These are phyloP conservation scores for Solanum clarkiae DNA, from an alignment of 257 asterid species.

Conservation along the genomic window DNA sequence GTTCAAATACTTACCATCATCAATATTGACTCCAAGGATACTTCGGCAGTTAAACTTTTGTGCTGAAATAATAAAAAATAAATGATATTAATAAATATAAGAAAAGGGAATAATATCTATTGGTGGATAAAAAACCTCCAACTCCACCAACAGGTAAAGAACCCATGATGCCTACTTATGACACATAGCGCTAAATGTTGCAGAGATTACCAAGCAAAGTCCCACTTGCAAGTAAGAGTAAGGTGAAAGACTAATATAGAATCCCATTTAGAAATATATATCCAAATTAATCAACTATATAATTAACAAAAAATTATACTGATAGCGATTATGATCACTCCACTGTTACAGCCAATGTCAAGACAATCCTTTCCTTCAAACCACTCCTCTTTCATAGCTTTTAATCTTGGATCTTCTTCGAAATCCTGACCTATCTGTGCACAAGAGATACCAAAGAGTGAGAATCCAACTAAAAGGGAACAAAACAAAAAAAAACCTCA, in stretches of 20 bases:
- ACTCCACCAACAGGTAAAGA: no score
- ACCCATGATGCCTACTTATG: no score
- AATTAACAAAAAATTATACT: slow-evolving; percentile 25
- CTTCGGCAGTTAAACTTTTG: no score
- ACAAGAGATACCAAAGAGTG: neutral
- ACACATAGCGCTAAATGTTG: neutral
- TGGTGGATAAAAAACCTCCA: neutral
- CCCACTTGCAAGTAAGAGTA: neutral
- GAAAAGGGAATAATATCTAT: neutral
- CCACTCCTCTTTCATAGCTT: slow-evolving; percentile 81
- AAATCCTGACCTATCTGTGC: slow-evolving; percentile 50
- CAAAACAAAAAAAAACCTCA: neutral
- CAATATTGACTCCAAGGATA: no score
- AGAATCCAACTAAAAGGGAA: neutral
- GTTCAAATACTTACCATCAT: no score
- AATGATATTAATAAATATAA: no score
- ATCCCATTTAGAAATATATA: neutral
- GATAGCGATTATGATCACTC: slow-evolving; percentile 57
- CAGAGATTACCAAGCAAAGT: neutral
- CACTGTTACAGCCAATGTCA: slow-evolving; percentile 95
- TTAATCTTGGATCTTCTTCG: slow-evolving; percentile 79
- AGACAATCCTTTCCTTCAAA: slow-evolving; percentile 91
- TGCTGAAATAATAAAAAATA: no score
- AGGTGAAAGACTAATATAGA: neutral
- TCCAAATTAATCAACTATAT: neutral